A percentile compares a stretch with the other conserved stretches of the same genome.
These are phyloP conservation scores for Alternaria viburni DNA, from an alignment of 2,329 filamentous ascomycete species.

Conservation along the genomic window DNA sequence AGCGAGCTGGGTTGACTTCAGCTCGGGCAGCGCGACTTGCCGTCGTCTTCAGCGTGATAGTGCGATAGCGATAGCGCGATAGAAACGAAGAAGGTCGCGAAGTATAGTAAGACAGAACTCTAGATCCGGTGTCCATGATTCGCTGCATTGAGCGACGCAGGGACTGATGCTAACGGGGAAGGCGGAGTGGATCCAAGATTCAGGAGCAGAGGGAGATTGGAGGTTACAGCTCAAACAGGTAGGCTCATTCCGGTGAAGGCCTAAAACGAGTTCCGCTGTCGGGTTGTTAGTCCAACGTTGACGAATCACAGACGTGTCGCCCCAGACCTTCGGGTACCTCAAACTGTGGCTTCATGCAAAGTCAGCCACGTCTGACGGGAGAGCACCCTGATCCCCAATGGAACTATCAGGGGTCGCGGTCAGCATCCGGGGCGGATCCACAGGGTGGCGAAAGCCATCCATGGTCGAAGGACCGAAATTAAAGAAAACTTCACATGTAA, in stretches of 20 bases:
- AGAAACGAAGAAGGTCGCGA: neutral
- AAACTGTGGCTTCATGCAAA: conserved; percentile 30
- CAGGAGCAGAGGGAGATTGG: conserved; percentile 3
- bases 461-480: conserved; percentile 17
- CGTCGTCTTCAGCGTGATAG: neutral
- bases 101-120: neutral
- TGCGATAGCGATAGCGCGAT: neutral
- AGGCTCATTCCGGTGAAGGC: conserved; percentile 14
- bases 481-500: conserved; percentile 16
- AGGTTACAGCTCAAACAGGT: neutral
- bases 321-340: conserved; percentile 8
- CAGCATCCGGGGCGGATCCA: conserved; percentile 7
- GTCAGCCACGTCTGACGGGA: conserved; percentile 22
- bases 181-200: conserved; percentile 1
- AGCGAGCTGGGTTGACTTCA: neutral
- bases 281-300: conserved; percentile 12
- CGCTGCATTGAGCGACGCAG: neutral
- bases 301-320: conserved; percentile 19
- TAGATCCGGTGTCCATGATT: conserved; percentile 16
- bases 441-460: conserved; percentile 1
- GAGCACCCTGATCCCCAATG: conserved; percentile 7
- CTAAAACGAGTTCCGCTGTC: conserved; percentile 12
- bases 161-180: conserved; percentile 6
- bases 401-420: neutral
- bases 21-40: neutral